These are phyloP conservation scores for Halophytophthora polymorphica DNA, from an alignment of 352 stramenopile genomes.

Conservation along the genomic window DNA sequence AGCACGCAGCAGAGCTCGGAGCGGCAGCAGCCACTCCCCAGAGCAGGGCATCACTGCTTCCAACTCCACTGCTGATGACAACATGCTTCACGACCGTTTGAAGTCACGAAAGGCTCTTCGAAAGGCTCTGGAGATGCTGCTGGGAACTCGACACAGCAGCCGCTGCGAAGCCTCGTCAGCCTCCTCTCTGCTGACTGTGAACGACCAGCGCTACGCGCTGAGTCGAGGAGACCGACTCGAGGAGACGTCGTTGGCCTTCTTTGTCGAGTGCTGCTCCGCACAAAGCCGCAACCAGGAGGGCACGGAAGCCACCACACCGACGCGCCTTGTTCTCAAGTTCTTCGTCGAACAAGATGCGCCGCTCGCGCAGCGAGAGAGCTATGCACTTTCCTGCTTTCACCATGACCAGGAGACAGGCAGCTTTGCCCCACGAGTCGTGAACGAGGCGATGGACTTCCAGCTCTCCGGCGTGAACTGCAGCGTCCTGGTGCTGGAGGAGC, in stretches of 20 bases:
- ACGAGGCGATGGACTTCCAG: conserved; percentile 35
- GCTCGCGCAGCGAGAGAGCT: conserved; percentile 48
- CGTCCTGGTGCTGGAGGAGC: conserved; percentile 43
- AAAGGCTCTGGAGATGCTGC: conserved; percentile 20
- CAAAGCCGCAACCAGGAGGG: neutral
- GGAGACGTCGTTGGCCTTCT: conserved; percentile 46
- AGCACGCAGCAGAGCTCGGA: conserved; percentile 3
- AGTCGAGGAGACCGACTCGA: conserved; percentile 17
- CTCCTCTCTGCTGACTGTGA: conserved; percentile 27
- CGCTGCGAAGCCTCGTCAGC: neutral
- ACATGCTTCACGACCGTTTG: conserved; percentile 11
- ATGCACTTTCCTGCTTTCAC: conserved; percentile 44
- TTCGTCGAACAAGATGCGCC: conserved; percentile 58
- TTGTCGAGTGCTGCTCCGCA: conserved; percentile 25
- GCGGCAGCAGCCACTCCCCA: conserved; percentile 18
- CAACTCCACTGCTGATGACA: conserved; percentile 14
- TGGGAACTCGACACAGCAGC: conserved; percentile 3
- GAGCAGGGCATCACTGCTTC: conserved; percentile 12
- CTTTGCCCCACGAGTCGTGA: conserved; percentile 35
- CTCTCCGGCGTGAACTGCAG: conserved; percentile 42
- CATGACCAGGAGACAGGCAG: conserved; percentile 15
- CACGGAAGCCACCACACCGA: neutral
- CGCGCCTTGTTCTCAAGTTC: conserved; percentile 41
- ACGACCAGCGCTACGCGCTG: conserved; percentile 29
- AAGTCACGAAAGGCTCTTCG: conserved; percentile 13